Conservation (phyloP, 176 grass and related monocot species). For the Otatea glauca region DNA sequence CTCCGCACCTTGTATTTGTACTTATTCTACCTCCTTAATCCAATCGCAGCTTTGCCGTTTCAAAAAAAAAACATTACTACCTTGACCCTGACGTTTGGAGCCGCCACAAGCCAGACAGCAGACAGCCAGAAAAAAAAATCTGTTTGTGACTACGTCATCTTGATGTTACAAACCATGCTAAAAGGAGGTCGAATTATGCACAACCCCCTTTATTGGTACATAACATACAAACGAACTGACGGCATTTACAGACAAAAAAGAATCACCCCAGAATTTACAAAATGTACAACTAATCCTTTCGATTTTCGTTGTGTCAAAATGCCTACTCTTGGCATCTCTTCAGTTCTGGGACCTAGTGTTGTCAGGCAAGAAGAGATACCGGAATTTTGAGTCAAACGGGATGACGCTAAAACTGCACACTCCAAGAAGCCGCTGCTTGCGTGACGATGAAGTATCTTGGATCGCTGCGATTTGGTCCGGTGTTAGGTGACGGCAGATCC, state of each 20-base stretch:
- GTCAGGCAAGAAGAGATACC: conserved; percentile 75
- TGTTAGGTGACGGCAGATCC: conserved; percentile 86
- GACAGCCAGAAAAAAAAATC: background rate
- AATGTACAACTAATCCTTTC: conserved; percentile 26
- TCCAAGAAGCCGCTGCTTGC: conserved; percentile 71
- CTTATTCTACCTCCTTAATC: too few relatives aligned
- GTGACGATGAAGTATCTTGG: conserved; percentile 58
- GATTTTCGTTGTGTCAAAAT: conserved; percentile 21
- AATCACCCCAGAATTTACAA: conserved; percentile 43
- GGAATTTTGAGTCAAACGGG: conserved; percentile 78
- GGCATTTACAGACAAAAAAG: conserved; percentile 37
- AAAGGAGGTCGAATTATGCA: background rate
- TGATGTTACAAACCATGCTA: background rate
- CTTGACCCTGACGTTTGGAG: background rate
- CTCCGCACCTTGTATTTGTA: too few relatives aligned
- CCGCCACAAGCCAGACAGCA: background rate
- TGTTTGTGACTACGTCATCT: background rate
- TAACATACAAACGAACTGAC: background rate
- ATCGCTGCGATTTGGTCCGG: conserved; percentile 63
- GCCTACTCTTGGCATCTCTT: background rate
- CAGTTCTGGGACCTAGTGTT: conserved; percentile 4
- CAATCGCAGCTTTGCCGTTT: too few relatives aligned
- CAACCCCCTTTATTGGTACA: background rate
- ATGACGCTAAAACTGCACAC: conserved; percentile 65
- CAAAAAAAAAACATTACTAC: background rate